Evolutionary conservation across 2,329 filamentous ascomycete species (phyloP).

Genomic region (Fusarium oligoseptatum): DNA sequence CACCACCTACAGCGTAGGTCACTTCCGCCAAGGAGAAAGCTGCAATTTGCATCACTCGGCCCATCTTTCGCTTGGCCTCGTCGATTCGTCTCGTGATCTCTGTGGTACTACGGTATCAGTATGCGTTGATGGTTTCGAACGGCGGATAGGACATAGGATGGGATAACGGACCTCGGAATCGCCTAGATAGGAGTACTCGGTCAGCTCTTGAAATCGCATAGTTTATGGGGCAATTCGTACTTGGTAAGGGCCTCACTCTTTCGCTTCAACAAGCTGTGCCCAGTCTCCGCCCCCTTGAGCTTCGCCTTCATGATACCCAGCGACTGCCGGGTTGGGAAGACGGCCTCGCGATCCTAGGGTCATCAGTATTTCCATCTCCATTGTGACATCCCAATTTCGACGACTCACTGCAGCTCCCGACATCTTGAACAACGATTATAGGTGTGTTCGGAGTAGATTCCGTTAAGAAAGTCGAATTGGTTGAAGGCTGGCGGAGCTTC

Average conservation of each 20-base stretch:
- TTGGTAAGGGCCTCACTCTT: slow-evolving; percentile 99
- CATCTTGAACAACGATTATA: slow-evolving; percentile 43
- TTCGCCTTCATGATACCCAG: slow-evolving; percentile 98
- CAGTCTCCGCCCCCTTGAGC: slow-evolving; percentile 91
- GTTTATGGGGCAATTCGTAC: slow-evolving; percentile 62
- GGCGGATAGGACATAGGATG: not conserved
- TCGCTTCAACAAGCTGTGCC: slow-evolving; percentile 94
- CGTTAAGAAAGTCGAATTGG: slow-evolving; percentile 9
- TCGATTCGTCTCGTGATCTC: slow-evolving; percentile 98
- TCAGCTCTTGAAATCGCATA: not conserved
- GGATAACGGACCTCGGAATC: slow-evolving; percentile 79
- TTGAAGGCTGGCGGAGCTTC: slow-evolving; percentile 23
- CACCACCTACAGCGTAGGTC: slow-evolving; percentile 94
- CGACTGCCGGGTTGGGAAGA: slow-evolving; percentile 98
- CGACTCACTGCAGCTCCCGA: slow-evolving; percentile 50
- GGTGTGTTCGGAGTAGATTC: slow-evolving; percentile 4
- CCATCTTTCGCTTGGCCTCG: slow-evolving; percentile 99
- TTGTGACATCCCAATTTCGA: not conserved
- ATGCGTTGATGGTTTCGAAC: slow-evolving; percentile 19
- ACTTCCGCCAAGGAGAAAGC: slow-evolving; percentile 98
- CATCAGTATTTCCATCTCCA: slow-evolving; percentile 27
- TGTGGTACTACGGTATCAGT: slow-evolving; percentile 51
- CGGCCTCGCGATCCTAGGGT: slow-evolving; percentile 86
- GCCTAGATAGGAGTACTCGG: slow-evolving; percentile 64
- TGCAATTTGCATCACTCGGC: slow-evolving; percentile 98